A percentile compares a stretch with the other conserved stretches of the same genome.
These are phyloP conservation scores for Aurinia saxatilis DNA, from an alignment of 345 rosid species.

Conservation along the genomic window DNA sequence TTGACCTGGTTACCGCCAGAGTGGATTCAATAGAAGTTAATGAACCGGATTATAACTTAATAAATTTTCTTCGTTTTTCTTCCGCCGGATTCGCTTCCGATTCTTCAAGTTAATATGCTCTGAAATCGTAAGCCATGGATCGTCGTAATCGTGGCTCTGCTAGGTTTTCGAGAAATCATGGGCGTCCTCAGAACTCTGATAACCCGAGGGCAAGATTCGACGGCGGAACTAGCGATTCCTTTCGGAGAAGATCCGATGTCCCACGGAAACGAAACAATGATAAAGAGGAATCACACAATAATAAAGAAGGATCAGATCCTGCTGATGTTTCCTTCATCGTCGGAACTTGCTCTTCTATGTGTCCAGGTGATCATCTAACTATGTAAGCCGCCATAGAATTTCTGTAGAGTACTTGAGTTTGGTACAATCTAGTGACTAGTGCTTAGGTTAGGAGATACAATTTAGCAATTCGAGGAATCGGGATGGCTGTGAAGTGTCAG, in stretches of 20 bases:
- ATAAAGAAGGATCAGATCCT: not conserved
- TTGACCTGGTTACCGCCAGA: too few relatives aligned
- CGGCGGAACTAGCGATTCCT: slow-evolving; percentile 2
- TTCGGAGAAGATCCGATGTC: slow-evolving; percentile 21
- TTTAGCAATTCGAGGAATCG: not conserved
- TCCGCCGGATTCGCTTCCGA: too few relatives aligned
- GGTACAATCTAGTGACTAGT: not conserved
- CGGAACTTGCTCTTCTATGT: slow-evolving; percentile 86
- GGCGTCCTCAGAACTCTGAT: not conserved
- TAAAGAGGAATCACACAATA: not conserved
- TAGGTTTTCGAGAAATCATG: not conserved
- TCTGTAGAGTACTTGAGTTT: too few relatives aligned
- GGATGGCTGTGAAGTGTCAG: not conserved
- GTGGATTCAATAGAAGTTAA: too few relatives aligned
- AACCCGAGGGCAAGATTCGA: slow-evolving; percentile 3
- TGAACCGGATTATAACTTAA: too few relatives aligned
- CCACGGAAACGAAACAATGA: slow-evolving; percentile 1
- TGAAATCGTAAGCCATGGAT: slow-evolving; percentile 10
- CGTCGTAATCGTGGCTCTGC: slow-evolving; percentile 19
- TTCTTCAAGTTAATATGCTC: too few relatives aligned
- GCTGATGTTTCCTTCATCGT: slow-evolving; percentile 30
- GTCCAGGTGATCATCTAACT: slow-evolving; percentile 53
- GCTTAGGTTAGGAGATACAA: slow-evolving; percentile 1
- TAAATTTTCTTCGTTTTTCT: too few relatives aligned
- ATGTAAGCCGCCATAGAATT: not conserved